These are phyloP conservation scores for Solanum appendiculatum DNA, from an alignment of 257 asterid species.

Conservation along the genomic window DNA sequence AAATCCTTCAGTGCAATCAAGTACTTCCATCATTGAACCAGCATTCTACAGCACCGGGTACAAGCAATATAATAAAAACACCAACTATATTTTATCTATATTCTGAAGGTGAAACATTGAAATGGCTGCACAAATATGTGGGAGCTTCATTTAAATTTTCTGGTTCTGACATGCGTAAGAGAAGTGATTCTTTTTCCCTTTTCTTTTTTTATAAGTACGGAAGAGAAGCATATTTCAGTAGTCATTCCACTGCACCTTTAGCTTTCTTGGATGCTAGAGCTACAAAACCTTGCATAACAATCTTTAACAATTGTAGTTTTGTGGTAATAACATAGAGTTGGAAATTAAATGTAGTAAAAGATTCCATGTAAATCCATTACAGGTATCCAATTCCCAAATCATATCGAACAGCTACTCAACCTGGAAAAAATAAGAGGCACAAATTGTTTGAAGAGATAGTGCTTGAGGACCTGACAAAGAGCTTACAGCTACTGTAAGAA, in stretches of 20 bases:
- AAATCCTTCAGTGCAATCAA: background rate
- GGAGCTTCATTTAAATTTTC: background rate
- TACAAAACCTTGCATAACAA: background rate
- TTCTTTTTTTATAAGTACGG: background rate
- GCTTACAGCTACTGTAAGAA: background rate
- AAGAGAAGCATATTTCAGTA: background rate
- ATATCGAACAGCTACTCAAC: background rate
- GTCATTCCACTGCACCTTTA: background rate
- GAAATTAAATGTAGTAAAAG: background rate
- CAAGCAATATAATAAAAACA: background rate
- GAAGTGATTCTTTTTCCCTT: background rate
- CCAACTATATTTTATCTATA: background rate
- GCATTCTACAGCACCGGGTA: background rate
- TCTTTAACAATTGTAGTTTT: background rate
- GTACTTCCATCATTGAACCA: background rate
- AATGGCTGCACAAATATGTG: background rate
- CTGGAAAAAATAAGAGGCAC: background rate
- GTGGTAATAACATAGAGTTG: background rate
- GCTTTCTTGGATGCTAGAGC: background rate
- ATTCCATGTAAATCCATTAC: background rate
- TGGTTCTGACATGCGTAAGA: background rate
- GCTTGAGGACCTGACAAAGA: background rate
- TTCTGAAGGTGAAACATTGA: background rate
- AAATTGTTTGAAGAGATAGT: background rate
- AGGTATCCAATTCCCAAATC: background rate